Conservation (phyloP, 768 basidiomycete genomes). For the Russula compacta region DNA sequence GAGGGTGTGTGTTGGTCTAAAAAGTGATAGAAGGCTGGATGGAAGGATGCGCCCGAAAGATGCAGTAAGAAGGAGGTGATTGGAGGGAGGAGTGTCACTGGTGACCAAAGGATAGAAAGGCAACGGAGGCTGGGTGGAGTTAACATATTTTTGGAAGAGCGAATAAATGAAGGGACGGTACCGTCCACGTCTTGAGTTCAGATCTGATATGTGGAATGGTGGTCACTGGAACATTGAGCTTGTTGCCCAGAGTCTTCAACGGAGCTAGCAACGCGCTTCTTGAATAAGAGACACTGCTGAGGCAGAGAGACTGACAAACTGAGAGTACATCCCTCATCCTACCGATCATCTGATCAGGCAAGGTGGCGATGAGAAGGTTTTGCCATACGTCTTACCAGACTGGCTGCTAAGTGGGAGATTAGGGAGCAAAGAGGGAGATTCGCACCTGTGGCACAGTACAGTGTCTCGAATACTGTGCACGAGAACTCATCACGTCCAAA, state of each 20-base stretch:
- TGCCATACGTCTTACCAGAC: constrained; percentile 63
- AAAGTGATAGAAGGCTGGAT: constrained; percentile 46
- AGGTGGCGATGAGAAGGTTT: constrained; percentile 56
- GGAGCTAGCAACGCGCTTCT: constrained; percentile 43
- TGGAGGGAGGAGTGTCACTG: constrained; percentile 20
- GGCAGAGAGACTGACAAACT: constrained; percentile 37
- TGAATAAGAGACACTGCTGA: neutral
- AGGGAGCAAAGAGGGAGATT: constrained; percentile 11
- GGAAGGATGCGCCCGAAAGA: constrained; percentile 88
- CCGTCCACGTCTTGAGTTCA: constrained; percentile 60
- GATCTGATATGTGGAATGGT: constrained; percentile 49
- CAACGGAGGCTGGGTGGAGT: constrained; percentile 35
- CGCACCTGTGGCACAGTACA: constrained; percentile 55
- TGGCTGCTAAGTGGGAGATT: neutral
- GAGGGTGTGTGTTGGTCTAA: constrained; percentile 48
- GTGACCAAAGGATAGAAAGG: constrained; percentile 25
- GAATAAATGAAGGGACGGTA: constrained; percentile 24
- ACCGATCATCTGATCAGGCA: constrained; percentile 56
- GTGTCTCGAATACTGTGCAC: constrained; percentile 54
- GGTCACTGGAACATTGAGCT: constrained; percentile 44
- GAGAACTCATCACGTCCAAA: constrained; percentile 89
- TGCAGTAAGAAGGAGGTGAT: constrained; percentile 70
- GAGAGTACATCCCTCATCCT: constrained; percentile 49
- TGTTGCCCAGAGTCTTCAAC: constrained; percentile 49
- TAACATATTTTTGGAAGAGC: neutral